Base-by-base conservation (phyloP, 106 monocot genomes). In the Xerophyta viscosa region DNA sequence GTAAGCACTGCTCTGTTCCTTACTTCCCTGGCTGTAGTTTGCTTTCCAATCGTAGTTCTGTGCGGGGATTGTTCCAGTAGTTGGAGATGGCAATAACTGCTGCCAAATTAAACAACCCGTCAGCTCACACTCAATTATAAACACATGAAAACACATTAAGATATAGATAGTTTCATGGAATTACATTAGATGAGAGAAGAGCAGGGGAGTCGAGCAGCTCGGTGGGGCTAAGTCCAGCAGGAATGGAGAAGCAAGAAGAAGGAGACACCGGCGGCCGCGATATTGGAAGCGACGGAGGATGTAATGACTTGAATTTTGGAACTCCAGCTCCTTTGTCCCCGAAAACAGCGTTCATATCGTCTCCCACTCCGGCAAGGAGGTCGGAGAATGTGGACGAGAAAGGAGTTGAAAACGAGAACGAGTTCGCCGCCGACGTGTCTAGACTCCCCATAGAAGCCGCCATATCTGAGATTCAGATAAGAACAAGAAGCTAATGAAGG, bases 181-280 rank as follows among this genome's bases (percentile, higher is more conserved):
- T 83, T 72, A 88, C 81, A 43, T 63, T 51, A 48, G 67, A 64
- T 10, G 80, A 58, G 43, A 79, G 70, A 53, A 94, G 69, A 11
- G 76, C 80, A 9, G 94, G 81, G 19, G 94, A 94, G 62, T 84
- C 84, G n/a, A 88, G 64, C 44, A 94, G 65, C 75, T 78, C 81
- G 24, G 83, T 63, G 6, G 83, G 81, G 75, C 77, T 80, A 30
- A 84, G 84, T 2, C 83, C 83, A n/a, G 69, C 65, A 7, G 83
- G 74, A 46, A 84, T 80, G 57, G 80, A 29, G 48, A 93, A 84
- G 66, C 54, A 93, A 21, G 84, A 84, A 33, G 84, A 83, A 60
- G 80, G 75, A 23, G 71, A 76, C 27, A 80, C n/a, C 2, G 71
- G 80, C 26, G 68, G 60, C 24, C 72, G 81, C 1, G 81, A 80